Base-by-base conservation (phyloP, 2,329 filamentous ascomycete species). In the Penicillium sp. region DNA sequence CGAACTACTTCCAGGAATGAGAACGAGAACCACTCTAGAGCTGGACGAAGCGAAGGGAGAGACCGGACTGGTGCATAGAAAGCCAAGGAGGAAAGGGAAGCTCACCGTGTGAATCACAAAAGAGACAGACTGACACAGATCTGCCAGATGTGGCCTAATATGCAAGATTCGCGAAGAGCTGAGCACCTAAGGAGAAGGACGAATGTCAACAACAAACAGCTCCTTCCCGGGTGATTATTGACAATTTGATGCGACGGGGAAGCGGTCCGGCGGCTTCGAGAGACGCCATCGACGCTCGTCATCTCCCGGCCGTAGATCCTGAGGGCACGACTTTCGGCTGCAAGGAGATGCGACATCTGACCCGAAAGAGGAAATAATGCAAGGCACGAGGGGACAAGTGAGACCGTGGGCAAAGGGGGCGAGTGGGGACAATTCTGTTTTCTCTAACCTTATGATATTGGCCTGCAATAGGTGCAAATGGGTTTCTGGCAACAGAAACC, bases 1-100 rank as follows among this genome's bases (percentile, higher is more conserved):
- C 64, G 65, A 73, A 73, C 71, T 74, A 66, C 57, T 58, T 62
- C 11, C 10, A 30, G 10, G 63, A 55, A 71, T 74, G 61, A 74
- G 70, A 30, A 30, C 13, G 61, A 74, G 70, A 30, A 30, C 13
- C 28, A 13, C 60, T 62, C 57, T 57, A 51, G 11, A 14, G 20
- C 10, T 14, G 33, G 8, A 10, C 20, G 60, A 51, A 39, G 31
- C 28, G 50, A 46, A 54, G 47, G 30, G 48, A 48, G 58, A 56
- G 42, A 39, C 39, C 61, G 67, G 68, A 58, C 61, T 57, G 50
- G 45, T 68, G 67, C 68, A 71, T 68, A 55, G 60, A 60, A 30
- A 31, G 31, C 16, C 36, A 35, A 45, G 48, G 45, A 49, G 38
- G 28, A 28, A 43, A 49, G 50, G 42, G 45, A 46, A 50, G 50